phyloP scores from a whole-genome alignment of 441 rosid genomes.

The Pelargonium cotyledonis region DNA sequence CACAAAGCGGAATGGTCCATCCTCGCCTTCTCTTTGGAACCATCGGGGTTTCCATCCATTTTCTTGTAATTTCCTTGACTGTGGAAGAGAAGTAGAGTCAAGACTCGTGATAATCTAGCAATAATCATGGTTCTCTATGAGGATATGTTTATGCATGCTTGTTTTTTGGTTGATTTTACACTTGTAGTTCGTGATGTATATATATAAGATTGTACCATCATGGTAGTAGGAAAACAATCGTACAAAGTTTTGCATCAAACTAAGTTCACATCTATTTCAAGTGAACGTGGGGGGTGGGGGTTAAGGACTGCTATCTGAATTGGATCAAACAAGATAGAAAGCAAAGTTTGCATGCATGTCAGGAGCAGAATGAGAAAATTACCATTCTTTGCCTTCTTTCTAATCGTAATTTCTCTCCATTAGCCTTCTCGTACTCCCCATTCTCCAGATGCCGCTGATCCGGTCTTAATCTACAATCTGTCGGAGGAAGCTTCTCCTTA shows the following conservation, averaged over 20 bases:
- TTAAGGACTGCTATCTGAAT: no score
- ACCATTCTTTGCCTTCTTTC: slow-evolving; percentile 95
- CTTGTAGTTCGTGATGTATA: no score
- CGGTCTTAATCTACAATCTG: slow-evolving; percentile 88
- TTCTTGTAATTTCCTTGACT: slow-evolving; percentile 89
- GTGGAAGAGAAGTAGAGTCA: slow-evolving; percentile 17
- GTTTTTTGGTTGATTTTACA: no score
- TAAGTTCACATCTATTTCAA: no score
- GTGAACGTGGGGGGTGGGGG: no score
- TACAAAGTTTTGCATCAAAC: no score
- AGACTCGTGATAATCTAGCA: no score
- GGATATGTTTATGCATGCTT: no score
- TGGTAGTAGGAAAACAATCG: no score
- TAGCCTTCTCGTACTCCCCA: slow-evolving; percentile 91
- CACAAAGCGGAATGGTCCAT: slow-evolving; percentile 47
- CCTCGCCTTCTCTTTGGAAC: slow-evolving; percentile 56
- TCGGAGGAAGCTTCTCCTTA: slow-evolving; percentile 96
- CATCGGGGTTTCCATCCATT: slow-evolving; percentile 94
- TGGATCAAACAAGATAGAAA: neutral
- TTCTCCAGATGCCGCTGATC: slow-evolving; percentile 93
- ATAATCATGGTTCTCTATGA: no score
- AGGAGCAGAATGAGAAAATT: slow-evolving; percentile 23
- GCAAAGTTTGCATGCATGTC: neutral
- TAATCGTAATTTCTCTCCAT: slow-evolving; percentile 77
- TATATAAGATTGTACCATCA: no score